Evolutionary conservation across 1,139 yeast species (phyloP), one percentile per base, ranked within the genome.

Genomic region (Pichia sp.): DNA sequence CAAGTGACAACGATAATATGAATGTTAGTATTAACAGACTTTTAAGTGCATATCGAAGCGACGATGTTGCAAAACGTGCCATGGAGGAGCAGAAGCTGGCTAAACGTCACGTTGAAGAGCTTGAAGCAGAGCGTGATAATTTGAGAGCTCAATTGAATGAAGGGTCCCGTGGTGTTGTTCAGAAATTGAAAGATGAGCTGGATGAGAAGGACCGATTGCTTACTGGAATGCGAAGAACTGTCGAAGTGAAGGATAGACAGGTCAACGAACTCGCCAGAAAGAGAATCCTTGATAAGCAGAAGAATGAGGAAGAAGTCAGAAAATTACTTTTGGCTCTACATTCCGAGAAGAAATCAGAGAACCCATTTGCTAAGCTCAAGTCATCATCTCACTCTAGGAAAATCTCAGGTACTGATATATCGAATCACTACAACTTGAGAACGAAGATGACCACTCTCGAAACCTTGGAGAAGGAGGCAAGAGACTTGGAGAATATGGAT

Each of bases 31-130:
- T 91, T 27, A 93, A 86, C 52, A 68, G 81, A 44, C 67, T 91
- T 38, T 70, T 77, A 43, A 77, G 86, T 36, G 72, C 87, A n/a
- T 70, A 88, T 58, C 80, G 80, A 48, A 85, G 96, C 0, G 98
- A 91, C 58, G 96, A 87, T 42, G 83, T 82, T 58, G 96, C 95
- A 16, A 67, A 83, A 37, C 70, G 80, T 40, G 94, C 96, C 0
- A 65, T 82, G 37, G 60, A 71, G 31, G 96, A 88, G 47, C 78
- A 81, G 14, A 77, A 78, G 46, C 77, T 72, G 21, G 71, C 80
- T 30, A 73, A 74, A 32, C 77, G 74, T 49, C 67, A 71, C 29
- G 83, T 85, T 0, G 94, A 83, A 49, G 87, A 82, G 50, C 84
- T 94, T 7, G 71, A 75, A 28, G 93, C 94, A 1, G 96, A 88